Base-by-base conservation (phyloP, 495 filamentous ascomycete genomes). In the Lepraria neglecta region DNA sequence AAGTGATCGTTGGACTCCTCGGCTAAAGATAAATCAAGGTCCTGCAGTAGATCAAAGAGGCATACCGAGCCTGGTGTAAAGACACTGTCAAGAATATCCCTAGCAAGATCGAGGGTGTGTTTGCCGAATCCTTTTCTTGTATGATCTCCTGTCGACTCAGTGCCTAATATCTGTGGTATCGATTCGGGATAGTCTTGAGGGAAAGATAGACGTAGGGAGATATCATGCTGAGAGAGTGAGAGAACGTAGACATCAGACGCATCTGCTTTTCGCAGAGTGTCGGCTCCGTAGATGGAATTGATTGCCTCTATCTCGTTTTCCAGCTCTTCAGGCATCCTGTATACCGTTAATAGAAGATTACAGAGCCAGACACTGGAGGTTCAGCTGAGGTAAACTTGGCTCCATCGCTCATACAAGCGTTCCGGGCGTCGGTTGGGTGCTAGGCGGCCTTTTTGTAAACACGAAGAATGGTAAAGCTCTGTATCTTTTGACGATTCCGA, bases 271-370 rank as follows among this genome's bases (percentile, higher is more conserved):
- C 71, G 66, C 27, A 96, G 74, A 6, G 87, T 88, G 45, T 78
- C 74, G 17, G 83, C 80, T 27, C 86, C 88, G 74, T 95, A 98
- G 65, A 98, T 98, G 24, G 92, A 89, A 71, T 94, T 96, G 64
- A 98, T 89, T 54, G 89, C 90, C 68, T 87, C 86, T 17, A 92
- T 76, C 74, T 98, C 94, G 74, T 97, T 89, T 44, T 69, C 70
- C 27, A 96, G 84, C 40, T 92, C 89, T 78, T 91, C 76, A 58
- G 82, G 85, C 85, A 87, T 89, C 61, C 65, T 73, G 51, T 28
- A n/a, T 1, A 43, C 27, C 19, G 15, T 24, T 19, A 3, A 10
- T 15, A 19, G n/a, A n/a, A 7, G 7, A 4, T 6, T n/a, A 3
- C 7, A 11, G 51, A 19, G 30, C 17, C 31, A 4, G 17, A 35